Evolutionary conservation across 768 basidiomycete species (phyloP).

Genomic region (Porpolomopsis calyptriformis): DNA sequence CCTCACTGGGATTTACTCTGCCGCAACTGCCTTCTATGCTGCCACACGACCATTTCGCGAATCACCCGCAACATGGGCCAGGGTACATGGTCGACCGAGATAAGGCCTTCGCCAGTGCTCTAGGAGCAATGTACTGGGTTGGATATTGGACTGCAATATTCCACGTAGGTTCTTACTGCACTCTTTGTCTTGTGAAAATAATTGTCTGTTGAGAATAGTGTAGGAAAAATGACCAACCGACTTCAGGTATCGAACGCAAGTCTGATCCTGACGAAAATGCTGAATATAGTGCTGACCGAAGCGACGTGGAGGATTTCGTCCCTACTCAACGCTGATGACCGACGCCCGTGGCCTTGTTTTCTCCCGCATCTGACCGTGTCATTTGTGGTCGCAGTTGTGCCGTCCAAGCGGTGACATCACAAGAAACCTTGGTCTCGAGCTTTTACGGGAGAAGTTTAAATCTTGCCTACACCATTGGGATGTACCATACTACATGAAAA

Average conservation of each 20-base stretch:
- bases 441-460: too few species aligned
- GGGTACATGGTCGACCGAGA: slow-evolving; percentile 46
- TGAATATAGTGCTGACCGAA: neutral
- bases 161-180: slow-evolving; percentile 39
- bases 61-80: slow-evolving; percentile 22
- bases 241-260: neutral
- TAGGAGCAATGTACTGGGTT: slow-evolving; percentile 77
- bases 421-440: too few species aligned
- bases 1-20: slow-evolving; percentile 35
- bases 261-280: neutral
- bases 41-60: slow-evolving; percentile 16
- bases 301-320: neutral
- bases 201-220: neutral
- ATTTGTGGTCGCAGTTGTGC: too few species aligned
- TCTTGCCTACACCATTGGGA: too few species aligned
- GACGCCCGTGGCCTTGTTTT: neutral
- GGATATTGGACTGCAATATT: slow-evolving; percentile 86
- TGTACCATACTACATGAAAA: slow-evolving; percentile 22
- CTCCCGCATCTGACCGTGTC: neutral
- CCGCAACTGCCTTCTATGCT: slow-evolving; percentile 11
- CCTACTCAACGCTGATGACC: neutral
- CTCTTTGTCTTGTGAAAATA: neutral
- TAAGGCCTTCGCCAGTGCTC: slow-evolving; percentile 65
- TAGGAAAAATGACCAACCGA: neutral
- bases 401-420: too few species aligned